These are phyloP conservation scores for Chondrus crispus DNA, from an alignment of 23 red algal species.

Conservation along the genomic window DNA sequence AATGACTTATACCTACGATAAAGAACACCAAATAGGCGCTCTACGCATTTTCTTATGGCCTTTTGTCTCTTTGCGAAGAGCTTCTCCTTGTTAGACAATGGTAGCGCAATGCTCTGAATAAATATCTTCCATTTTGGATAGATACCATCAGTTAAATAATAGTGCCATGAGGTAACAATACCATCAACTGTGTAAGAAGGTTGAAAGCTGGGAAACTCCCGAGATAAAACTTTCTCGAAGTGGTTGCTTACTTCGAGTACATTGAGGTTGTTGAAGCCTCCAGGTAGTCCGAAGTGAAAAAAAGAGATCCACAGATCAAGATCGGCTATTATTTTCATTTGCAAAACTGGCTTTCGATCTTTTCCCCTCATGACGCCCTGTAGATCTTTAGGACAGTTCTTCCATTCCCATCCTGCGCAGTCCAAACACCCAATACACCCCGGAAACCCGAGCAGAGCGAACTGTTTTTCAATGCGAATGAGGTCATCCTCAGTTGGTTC, in stretches of 20 bases:
- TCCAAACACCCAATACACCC: conserved; percentile 6
- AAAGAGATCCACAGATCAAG: background rate
- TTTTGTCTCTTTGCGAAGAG: background rate
- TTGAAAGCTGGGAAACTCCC: too few species aligned
- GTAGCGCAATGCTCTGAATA: background rate
- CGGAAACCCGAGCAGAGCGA: background rate
- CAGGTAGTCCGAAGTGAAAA: background rate
- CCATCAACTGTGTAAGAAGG: background rate
- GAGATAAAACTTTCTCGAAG: background rate
- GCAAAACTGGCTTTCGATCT: background rate
- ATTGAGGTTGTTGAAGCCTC: background rate
- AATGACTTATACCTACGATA: conserved; percentile 4
- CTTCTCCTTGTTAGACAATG: background rate
- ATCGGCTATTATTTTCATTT: background rate
- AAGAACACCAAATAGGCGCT: conserved; percentile 1
- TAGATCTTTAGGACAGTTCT: background rate
- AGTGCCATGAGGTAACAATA: background rate
- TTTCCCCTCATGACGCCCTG: conserved; percentile 22
- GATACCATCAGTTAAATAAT: conserved; percentile 21
- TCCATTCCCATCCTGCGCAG: conserved; percentile 3
- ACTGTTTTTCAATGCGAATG: background rate
- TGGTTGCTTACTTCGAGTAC: background rate
- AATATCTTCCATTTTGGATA: conserved; percentile 8
- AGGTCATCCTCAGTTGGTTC: background rate
- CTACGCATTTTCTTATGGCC: background rate